Evolutionary conservation across 306 rosid genomes (phyloP).

Genomic region (Cucurbita pepo): DNA sequence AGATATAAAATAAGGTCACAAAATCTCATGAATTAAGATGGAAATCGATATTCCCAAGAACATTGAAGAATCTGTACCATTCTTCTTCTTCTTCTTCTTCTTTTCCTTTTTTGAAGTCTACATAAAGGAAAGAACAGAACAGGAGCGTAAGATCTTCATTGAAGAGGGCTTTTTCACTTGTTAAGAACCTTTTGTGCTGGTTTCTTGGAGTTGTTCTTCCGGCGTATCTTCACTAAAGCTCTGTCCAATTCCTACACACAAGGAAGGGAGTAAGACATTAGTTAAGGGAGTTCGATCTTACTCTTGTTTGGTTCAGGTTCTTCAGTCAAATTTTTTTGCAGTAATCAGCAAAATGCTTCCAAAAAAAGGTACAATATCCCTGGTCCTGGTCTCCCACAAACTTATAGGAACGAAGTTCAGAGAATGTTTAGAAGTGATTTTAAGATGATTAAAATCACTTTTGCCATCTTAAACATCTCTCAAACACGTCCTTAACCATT

Average conservation of each 20-base stretch:
- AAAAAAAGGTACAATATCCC: not conserved
- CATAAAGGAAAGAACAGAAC: not conserved
- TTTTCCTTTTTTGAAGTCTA: not conserved
- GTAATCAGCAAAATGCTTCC: not conserved
- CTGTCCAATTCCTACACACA: constrained; percentile 55
- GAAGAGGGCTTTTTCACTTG: not conserved
- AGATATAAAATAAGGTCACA: not conserved
- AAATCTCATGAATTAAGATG: not conserved
- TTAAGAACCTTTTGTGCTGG: constrained; percentile 20
- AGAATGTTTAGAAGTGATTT: not conserved
- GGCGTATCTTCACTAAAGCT: constrained; percentile 74
- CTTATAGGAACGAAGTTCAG: not conserved
- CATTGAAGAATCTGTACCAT: not conserved
- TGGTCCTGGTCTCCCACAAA: no score
- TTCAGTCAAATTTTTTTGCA: not conserved
- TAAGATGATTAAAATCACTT: not conserved
- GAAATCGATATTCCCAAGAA: not conserved
- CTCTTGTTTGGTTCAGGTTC: not conserved
- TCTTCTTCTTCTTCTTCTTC: not conserved
- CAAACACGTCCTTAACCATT: not conserved
- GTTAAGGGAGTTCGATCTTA: not conserved
- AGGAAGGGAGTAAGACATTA: not conserved
- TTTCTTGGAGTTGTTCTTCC: constrained; percentile 76
- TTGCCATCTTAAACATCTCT: not conserved
- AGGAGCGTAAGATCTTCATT: not conserved